Percentiles rank a stretch among this genome's conserved stretches.
These are phyloP conservation scores for Biscogniauxia mediterranea DNA, from an alignment of 2,329 filamentous ascomycete species.

Conservation along the genomic window DNA sequence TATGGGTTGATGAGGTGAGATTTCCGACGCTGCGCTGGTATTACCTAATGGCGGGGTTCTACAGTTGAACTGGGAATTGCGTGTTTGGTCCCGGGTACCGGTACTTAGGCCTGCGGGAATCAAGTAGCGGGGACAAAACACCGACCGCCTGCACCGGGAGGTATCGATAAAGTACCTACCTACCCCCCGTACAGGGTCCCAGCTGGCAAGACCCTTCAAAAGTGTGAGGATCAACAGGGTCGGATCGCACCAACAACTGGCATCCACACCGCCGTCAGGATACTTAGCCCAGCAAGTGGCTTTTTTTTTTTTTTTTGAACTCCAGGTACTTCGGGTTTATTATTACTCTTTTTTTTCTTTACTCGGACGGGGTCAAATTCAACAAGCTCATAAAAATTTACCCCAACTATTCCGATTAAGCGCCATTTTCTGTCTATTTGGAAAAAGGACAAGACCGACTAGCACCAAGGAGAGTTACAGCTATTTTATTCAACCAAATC, in stretches of 20 bases:
- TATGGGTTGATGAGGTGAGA: slow-evolving; percentile 15
- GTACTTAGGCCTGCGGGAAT: slow-evolving; percentile 14
- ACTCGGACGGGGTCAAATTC: slow-evolving; percentile 24
- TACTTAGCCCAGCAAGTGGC: not conserved
- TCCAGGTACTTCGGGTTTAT: not conserved
- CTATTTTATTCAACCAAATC: not conserved
- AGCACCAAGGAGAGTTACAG: not conserved
- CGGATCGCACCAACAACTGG: not conserved
- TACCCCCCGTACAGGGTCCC: not conserved
- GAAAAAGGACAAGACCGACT: not conserved
- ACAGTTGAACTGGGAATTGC: slow-evolving; percentile 1
- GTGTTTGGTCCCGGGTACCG: slow-evolving; percentile 9
- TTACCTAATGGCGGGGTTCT: not conserved
- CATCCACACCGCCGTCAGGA: not conserved
- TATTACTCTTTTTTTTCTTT: slow-evolving; percentile 1
- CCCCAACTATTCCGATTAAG: slow-evolving; percentile 33
- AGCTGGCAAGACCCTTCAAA: not conserved
- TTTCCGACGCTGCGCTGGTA: not conserved
- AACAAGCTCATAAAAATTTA: slow-evolving; percentile 31
- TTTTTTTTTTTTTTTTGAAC: not conserved
- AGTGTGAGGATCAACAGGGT: slow-evolving; percentile 3
- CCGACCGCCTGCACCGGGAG: not conserved
- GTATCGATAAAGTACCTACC: not conserved
- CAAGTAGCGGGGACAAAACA: slow-evolving; percentile 12
- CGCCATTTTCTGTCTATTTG: slow-evolving; percentile 1